Evolutionary conservation across 805 yeast species (phyloP).

Genomic region (Saccharomycodes ludwigii): DNA sequence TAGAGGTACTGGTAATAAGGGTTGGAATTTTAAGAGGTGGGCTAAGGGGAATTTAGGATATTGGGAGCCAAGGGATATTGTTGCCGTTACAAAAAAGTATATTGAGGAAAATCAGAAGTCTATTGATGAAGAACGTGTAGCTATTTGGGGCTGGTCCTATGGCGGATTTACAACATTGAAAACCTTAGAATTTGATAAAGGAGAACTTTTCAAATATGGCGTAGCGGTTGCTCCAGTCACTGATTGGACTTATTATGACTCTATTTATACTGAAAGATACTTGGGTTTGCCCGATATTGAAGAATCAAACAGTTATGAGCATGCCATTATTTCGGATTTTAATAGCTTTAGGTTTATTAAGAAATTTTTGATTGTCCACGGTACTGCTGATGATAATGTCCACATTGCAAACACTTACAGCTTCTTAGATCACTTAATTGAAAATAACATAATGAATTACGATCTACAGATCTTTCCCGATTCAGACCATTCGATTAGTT

Average conservation of each 20-base stretch:
- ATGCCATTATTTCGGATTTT: slow-evolving; percentile 31
- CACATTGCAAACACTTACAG: slow-evolving; percentile 60
- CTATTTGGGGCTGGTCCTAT: slow-evolving; percentile 84
- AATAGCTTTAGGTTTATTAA: slow-evolving; percentile 34
- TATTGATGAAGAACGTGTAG: slow-evolving; percentile 42
- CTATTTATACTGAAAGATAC: slow-evolving; percentile 70
- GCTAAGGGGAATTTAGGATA: slow-evolving; percentile 49
- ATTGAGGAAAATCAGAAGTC: slow-evolving; percentile 28
- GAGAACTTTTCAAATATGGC: slow-evolving; percentile 56
- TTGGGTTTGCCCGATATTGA: slow-evolving; percentile 40
- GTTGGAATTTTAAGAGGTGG: slow-evolving; percentile 51
- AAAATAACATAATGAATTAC: slow-evolving; percentile 47
- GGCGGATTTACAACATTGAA: slow-evolving; percentile 73
- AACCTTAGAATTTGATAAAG: slow-evolving; percentile 55
- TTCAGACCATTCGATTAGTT: slow-evolving; percentile 72
- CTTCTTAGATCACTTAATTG: slow-evolving; percentile 47
- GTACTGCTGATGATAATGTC: slow-evolving; percentile 78
- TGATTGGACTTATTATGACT: slow-evolving; percentile 62
- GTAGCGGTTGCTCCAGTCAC: slow-evolving; percentile 83
- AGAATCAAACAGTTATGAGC: slow-evolving; percentile 38
- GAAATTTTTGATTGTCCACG: slow-evolving; percentile 62
- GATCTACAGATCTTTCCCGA: slow-evolving; percentile 90
- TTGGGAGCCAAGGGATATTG: slow-evolving; percentile 68
- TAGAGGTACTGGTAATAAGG: slow-evolving; percentile 71
- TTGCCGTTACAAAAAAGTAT: slow-evolving; percentile 37